Percentiles rank a stretch among this genome's conserved stretches.
These are phyloP conservation scores for Obba rivulosa DNA, from an alignment of 768 basidiomycete species.

Conservation along the genomic window DNA sequence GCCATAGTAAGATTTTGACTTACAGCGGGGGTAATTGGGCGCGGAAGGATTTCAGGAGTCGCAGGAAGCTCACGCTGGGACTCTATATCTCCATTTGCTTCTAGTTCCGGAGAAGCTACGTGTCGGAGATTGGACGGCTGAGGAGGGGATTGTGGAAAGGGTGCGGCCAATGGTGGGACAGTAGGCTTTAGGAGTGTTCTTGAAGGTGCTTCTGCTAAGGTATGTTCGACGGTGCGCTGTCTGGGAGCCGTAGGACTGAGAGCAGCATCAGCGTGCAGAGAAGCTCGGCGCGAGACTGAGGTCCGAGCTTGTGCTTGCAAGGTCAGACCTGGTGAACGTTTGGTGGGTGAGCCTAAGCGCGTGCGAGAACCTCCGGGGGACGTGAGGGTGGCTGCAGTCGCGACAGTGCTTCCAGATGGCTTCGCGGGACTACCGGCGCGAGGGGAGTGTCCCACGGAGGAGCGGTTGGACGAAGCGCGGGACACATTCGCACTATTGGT, in stretches of 20 bases:
- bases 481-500: slow-evolving; percentile 41
- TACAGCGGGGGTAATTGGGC: slow-evolving; percentile 17
- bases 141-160: slow-evolving; percentile 8
- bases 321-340: slow-evolving; percentile 42
- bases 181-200: slow-evolving; percentile 12
- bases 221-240: slow-evolving; percentile 27
- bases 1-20: slow-evolving; percentile 13
- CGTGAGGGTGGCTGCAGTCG: slow-evolving; percentile 22
- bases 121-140: slow-evolving; percentile 10
- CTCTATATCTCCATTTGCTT: background rate
- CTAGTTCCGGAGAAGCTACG: slow-evolving; percentile 8
- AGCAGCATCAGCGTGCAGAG: slow-evolving; percentile 30
- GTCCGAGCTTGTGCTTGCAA: slow-evolving; percentile 48
- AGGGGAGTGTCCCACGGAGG: slow-evolving; percentile 38
- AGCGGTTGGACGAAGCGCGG: slow-evolving; percentile 16
- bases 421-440: slow-evolving; percentile 65
- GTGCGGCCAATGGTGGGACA: slow-evolving; percentile 6
- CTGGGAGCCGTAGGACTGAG: slow-evolving; percentile 21
- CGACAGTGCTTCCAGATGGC: slow-evolving; percentile 21
- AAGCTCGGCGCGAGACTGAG: slow-evolving; percentile 42
- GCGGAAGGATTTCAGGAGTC: slow-evolving; percentile 7
- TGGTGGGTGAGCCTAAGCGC: slow-evolving; percentile 45
- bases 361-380: slow-evolving; percentile 20
- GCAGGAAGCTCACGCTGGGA: too few species aligned
- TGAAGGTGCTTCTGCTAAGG: slow-evolving; percentile 19